phyloP scores from a whole-genome alignment of 108 stramenopile genomes.

The Nitzschia inconspicua region DNA sequence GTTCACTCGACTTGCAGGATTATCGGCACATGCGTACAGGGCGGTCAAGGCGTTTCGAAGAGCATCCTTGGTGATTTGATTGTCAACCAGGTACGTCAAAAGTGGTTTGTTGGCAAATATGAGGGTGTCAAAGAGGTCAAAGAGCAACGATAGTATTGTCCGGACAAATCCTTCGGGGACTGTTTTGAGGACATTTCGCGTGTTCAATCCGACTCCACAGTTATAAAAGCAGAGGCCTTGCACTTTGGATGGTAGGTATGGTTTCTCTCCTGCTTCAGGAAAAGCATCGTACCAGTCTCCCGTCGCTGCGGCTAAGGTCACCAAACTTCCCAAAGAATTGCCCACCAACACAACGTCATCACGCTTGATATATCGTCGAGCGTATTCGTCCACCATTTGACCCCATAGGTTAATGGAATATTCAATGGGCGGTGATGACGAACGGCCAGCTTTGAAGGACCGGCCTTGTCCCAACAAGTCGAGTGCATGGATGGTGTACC shows the following conservation, averaged over 20 bases:
- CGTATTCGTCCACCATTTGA: constrained; percentile 56
- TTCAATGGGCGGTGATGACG: constrained; percentile 17
- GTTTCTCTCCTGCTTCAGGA: not conserved
- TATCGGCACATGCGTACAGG: constrained; percentile 29
- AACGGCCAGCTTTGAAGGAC: constrained; percentile 45
- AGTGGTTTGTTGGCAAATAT: constrained; percentile 49
- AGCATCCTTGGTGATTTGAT: constrained; percentile 51
- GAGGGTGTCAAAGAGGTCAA: constrained; percentile 41
- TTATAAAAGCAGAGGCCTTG: constrained; percentile 57
- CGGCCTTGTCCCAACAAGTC: constrained; percentile 63
- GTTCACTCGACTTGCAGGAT: constrained; percentile 38
- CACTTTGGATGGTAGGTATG: constrained; percentile 14
- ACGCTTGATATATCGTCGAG: constrained; percentile 12
- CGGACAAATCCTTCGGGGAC: constrained; percentile 34
- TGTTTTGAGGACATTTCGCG: constrained; percentile 41
- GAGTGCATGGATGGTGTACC: constrained; percentile 60
- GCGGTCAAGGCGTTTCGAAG: constrained; percentile 39
- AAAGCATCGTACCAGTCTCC: constrained; percentile 38
- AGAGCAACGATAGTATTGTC: constrained; percentile 27
- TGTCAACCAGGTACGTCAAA: constrained; percentile 41
- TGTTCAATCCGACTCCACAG: constrained; percentile 65
- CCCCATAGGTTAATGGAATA: constrained; percentile 73
- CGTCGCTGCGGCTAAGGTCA: constrained; percentile 56
- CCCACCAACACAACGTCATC: constrained; percentile 51
- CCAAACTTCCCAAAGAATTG: constrained; percentile 58